phyloP scores from a whole-genome alignment of 2,329 filamentous ascomycete genomes.

The Penicillium sp. region DNA sequence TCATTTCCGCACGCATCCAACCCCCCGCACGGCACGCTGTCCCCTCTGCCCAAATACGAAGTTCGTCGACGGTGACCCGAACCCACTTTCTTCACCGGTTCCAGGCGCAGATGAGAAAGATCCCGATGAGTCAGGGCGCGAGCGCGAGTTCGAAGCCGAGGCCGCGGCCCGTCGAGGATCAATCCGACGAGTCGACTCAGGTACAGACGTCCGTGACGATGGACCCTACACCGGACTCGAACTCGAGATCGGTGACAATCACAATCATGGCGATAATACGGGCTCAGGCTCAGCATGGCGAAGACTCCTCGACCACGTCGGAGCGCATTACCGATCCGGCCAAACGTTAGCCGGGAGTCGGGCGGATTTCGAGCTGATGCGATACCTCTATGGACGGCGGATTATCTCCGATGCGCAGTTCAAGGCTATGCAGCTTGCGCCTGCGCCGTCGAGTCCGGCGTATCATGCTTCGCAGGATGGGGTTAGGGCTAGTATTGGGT shows the following conservation, averaged over 20 bases:
- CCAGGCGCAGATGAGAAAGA: not conserved
- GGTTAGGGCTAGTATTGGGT: slow-evolving; percentile 41
- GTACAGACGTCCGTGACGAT: not conserved
- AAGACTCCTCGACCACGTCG: slow-evolving; percentile 48
- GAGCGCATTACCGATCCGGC: slow-evolving; percentile 46
- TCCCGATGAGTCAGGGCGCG: not conserved
- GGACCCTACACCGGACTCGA: not conserved
- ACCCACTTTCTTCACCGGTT: slow-evolving; percentile 13
- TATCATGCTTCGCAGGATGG: slow-evolving; percentile 44
- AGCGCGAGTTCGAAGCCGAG: not conserved
- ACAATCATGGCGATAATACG: not conserved
- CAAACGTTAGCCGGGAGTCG: slow-evolving; percentile 45
- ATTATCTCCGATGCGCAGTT: slow-evolving; percentile 50
- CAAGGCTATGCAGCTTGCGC: slow-evolving; percentile 48
- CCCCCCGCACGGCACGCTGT: slow-evolving; percentile 47
- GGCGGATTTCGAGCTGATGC: slow-evolving; percentile 51
- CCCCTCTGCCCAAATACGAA: slow-evolving; percentile 43
- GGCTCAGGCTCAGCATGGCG: slow-evolving; percentile 41
- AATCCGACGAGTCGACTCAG: not conserved
- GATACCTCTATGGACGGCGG: slow-evolving; percentile 47
- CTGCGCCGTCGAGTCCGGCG: slow-evolving; percentile 40
- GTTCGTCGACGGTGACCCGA: slow-evolving; percentile 23
- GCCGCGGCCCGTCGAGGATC: not conserved
- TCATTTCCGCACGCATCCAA: slow-evolving; percentile 47
- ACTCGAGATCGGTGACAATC: not conserved